These are phyloP conservation scores for Mycena filopes DNA, from an alignment of 768 basidiomycete genomes.

Conservation along the genomic window DNA sequence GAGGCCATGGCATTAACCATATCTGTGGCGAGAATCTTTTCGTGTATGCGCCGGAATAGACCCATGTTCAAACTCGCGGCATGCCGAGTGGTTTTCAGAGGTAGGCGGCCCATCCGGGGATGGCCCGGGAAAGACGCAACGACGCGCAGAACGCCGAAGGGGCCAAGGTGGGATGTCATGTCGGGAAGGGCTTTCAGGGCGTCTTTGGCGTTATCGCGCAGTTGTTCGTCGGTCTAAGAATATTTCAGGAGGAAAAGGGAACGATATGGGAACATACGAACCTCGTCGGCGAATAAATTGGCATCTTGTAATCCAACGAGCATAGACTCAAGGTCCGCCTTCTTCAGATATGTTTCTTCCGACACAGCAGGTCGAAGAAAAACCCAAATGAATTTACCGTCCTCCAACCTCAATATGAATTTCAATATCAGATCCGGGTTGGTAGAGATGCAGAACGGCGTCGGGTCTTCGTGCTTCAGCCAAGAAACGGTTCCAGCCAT, in stretches of 20 bases:
- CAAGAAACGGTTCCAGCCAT: constrained; percentile 3
- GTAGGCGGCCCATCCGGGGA: not conserved
- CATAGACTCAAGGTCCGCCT: not conserved
- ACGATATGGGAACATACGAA: not conserved
- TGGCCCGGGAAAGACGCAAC: constrained; percentile 8
- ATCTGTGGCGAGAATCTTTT: not conserved
- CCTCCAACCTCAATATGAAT: not conserved
- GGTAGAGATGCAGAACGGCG: not conserved
- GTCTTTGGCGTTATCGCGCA: not conserved
- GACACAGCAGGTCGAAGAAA: not conserved
- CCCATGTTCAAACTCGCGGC: constrained; percentile 6
- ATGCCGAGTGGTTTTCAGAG: not conserved
- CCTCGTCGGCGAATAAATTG: constrained; percentile 1
- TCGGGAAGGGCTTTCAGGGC: not conserved
- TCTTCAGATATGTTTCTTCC: not conserved
- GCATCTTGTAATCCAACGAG: not conserved
- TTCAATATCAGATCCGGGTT: not conserved
- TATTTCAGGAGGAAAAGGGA: not conserved
- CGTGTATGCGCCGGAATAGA: not conserved
- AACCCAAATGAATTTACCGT: not conserved
- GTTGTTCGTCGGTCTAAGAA: not conserved
- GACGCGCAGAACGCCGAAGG: not conserved
- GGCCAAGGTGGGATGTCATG: not conserved
- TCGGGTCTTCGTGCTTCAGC: not conserved
- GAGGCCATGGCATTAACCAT: not conserved